Evolutionary conservation across 495 filamentous ascomycete genomes (phyloP).

Genomic region (Chaetomium fimeti): DNA sequence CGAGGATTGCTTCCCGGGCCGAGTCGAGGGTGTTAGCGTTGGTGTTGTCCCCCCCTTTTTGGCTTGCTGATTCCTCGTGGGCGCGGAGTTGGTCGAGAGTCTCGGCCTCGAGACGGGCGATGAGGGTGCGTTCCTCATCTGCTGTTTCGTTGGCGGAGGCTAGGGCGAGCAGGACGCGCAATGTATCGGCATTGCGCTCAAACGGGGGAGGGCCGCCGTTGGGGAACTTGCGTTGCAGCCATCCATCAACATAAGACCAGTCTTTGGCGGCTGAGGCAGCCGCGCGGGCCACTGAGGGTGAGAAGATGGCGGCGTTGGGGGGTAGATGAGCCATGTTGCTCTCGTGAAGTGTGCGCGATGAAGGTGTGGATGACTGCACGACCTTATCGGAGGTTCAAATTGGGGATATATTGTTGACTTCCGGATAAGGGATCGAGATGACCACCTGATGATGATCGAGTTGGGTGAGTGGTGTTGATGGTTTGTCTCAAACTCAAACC

Average conservation of each 20-base stretch:
- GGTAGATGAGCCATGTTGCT: conserved; percentile 53
- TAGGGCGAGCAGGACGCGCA: conserved; percentile 72
- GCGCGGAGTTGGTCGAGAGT: conserved; percentile 50
- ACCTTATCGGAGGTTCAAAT: no score
- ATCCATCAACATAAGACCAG: conserved; percentile 83
- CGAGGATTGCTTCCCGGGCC: conserved; percentile 38
- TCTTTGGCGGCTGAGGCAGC: conserved; percentile 69
- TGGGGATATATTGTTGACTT: no score
- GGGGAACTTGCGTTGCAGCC: conserved; percentile 67
- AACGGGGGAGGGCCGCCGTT: conserved; percentile 55
- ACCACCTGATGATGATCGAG: no score
- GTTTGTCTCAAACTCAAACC: no score
- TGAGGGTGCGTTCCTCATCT: conserved; percentile 67
- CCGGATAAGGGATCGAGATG: no score
- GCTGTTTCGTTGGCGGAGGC: conserved; percentile 76
- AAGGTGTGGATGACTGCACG: not conserved
- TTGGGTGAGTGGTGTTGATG: no score
- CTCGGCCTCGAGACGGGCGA: conserved; percentile 60
- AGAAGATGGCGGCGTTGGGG: conserved; percentile 62
- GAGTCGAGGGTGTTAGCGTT: conserved; percentile 33
- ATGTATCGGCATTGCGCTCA: conserved; percentile 81
- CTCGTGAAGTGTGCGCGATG: not conserved
- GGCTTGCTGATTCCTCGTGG: conserved; percentile 24
- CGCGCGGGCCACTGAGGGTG: conserved; percentile 65
- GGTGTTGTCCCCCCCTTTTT: conserved; percentile 2